Conservation (phyloP, 2,329 filamentous ascomycete genomes). For the Hymenoscyphus scutula region DNA sequence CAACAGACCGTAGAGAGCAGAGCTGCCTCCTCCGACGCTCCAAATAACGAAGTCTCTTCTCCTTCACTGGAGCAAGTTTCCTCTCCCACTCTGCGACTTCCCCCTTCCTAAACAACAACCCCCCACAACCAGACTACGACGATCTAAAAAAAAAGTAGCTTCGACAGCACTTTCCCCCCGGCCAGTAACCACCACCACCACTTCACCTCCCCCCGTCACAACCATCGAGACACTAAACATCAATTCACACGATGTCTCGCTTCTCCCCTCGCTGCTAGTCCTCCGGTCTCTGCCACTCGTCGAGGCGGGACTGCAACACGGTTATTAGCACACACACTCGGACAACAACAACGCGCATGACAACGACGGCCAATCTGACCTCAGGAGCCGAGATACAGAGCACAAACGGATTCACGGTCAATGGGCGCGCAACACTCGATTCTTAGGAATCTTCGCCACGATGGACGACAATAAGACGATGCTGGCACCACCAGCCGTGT, state of each 20-base stretch:
- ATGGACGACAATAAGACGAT: conserved; percentile 29
- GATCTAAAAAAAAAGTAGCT: conserved; percentile 5
- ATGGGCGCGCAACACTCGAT: conserved; percentile 30
- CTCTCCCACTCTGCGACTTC: conserved; percentile 2
- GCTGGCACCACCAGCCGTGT: conserved; percentile 36
- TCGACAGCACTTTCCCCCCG: conserved; percentile 10
- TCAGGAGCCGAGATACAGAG: conserved; percentile 3
- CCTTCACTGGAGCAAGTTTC: conserved; percentile 17
- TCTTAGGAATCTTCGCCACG: conserved; percentile 28
- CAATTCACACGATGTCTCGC: conserved; percentile 33
- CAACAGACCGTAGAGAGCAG: conserved; percentile 14
- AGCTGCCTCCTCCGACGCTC: conserved; percentile 11
- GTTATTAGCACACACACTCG: conserved; percentile 20
- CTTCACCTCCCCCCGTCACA: conserved; percentile 15
- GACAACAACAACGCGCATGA: conserved; percentile 27
- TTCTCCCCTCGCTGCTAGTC: conserved; percentile 25
- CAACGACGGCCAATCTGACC: conserved; percentile 11
- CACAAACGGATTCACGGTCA: conserved; percentile 23
- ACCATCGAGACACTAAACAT: conserved; percentile 32
- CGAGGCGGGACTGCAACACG: conserved; percentile 17
- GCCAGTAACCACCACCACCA: conserved; percentile 9
- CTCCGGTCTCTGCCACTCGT: conserved; percentile 23
- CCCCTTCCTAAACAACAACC: background rate
- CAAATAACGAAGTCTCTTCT: conserved; percentile 14
- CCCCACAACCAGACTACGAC: conserved; percentile 4